A percentile compares a stretch with the other conserved stretches of the same genome.
These are phyloP conservation scores for Typha latifolia DNA, from an alignment of 176 grass and related monocot genomes.

Conservation along the genomic window DNA sequence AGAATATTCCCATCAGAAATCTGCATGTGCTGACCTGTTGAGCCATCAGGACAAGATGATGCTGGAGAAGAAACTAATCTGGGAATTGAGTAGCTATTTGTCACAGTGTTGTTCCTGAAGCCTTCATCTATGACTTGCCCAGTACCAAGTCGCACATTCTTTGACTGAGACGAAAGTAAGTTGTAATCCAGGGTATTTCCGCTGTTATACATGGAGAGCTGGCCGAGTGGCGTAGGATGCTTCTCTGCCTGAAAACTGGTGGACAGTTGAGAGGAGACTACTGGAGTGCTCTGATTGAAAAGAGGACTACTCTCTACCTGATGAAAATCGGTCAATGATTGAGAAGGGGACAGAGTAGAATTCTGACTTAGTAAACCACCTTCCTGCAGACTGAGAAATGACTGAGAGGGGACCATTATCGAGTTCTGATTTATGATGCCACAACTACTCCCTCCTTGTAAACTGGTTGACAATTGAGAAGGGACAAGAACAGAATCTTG, in stretches of 20 bases:
- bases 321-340: background rate
- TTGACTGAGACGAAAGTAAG: conserved; percentile 44
- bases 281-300: too few species aligned
- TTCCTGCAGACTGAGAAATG: background rate
- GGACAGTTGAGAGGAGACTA: too few species aligned
- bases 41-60: conserved; percentile 12
- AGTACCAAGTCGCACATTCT: conserved; percentile 48
- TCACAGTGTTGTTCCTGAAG: conserved; percentile 4
- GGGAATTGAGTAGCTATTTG: conserved; percentile 5
- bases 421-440: conserved; percentile 34
- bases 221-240: conserved; percentile 18
- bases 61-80: background rate
- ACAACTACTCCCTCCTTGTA: conserved; percentile 43
- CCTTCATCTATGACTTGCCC: conserved; percentile 46
- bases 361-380: conserved; percentile 4
- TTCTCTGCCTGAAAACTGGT: conserved; percentile 36
- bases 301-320: too few species aligned
- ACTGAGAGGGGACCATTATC: conserved; percentile 31
- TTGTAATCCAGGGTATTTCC: conserved; percentile 36
- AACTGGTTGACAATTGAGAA: conserved; percentile 37
- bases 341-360: background rate
- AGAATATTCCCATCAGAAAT: conserved; percentile 9
- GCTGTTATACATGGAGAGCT: conserved; percentile 38
- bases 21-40: conserved; percentile 12
- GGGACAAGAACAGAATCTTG: conserved; percentile 31